A percentile compares a stretch with the other conserved stretches of the same genome.
These are phyloP conservation scores for Thyridium curvatum DNA, from an alignment of 2,329 filamentous ascomycete genomes.

Conservation along the genomic window DNA sequence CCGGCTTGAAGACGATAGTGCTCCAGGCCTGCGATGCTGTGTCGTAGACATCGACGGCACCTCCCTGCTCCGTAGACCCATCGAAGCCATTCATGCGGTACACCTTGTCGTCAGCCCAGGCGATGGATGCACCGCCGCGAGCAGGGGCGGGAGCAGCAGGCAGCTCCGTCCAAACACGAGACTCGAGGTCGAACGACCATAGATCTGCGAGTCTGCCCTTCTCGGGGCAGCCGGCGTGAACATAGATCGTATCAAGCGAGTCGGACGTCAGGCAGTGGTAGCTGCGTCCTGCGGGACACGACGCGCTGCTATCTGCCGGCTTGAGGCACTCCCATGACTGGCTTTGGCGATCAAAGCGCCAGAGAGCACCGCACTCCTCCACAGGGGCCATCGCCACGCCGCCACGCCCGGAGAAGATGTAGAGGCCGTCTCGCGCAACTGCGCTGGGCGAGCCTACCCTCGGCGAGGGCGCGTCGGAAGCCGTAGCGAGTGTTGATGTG, in stretches of 20 bases:
- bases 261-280: constrained; percentile 47
- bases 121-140: constrained; percentile 48
- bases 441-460: constrained; percentile 50
- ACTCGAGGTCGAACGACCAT: constrained; percentile 49
- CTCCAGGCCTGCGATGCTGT: constrained; percentile 14
- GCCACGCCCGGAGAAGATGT: constrained; percentile 58
- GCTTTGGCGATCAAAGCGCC: constrained; percentile 39
- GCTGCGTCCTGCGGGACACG: constrained; percentile 42
- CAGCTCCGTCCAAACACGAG: constrained; percentile 43
- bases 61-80: constrained; percentile 52
- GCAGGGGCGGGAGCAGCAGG: constrained; percentile 43
- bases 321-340: constrained; percentile 37
- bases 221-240: constrained; percentile 57
- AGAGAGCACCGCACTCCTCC: constrained; percentile 50
- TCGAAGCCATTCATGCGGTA: constrained; percentile 62
- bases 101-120: constrained; percentile 26
- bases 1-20: constrained; percentile 14
- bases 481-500: constrained; percentile 12
- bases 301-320: constrained; percentile 25
- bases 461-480: constrained; percentile 33
- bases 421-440: constrained; percentile 39
- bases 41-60: constrained; percentile 42
- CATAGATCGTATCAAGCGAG: constrained; percentile 36
- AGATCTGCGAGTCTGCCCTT: constrained; percentile 50
- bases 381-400: constrained; percentile 53